Conservation (phyloP, 75 land plant species). For the Cunninghamia lanceolata region DNA sequence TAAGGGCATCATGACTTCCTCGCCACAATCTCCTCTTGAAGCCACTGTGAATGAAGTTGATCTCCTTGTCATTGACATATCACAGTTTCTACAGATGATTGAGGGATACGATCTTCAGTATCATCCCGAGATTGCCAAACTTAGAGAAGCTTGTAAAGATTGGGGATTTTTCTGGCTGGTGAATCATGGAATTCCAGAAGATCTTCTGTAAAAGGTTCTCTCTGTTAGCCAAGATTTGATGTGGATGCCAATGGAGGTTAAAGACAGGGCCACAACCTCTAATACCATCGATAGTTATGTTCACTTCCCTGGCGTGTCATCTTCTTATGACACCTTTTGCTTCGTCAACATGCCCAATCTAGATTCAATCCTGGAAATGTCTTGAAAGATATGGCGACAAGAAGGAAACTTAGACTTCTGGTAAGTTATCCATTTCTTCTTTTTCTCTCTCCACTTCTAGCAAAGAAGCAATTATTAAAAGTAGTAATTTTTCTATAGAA, state of each 20-base stretch:
- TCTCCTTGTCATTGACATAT: not conserved
- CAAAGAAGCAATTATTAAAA: too few species aligned
- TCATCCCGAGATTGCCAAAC: not conserved
- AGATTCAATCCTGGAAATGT: not conserved
- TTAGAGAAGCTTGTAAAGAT: constrained; percentile 30
- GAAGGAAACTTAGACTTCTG: not conserved
- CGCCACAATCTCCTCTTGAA: too few species aligned
- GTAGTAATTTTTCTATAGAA: too few species aligned
- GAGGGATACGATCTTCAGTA: too few species aligned
- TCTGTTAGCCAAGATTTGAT: constrained; percentile 18
- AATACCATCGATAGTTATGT: too few species aligned
- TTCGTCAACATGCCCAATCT: not conserved
- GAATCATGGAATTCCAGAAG: constrained; percentile 56
- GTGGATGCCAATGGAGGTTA: not conserved
- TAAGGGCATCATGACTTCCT: too few species aligned
- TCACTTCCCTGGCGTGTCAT: too few species aligned
- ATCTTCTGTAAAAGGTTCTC: constrained; percentile 16
- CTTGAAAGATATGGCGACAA: not conserved
- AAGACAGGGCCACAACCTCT: too few species aligned
- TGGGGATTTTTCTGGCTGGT: constrained; percentile 59
- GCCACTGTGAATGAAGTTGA: too few species aligned
- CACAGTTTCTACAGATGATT: not conserved
- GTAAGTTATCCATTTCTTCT: not conserved
- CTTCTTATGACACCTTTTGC: too few species aligned
- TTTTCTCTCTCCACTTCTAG: not conserved